Conservation (phyloP, 805 yeast genomes). For the Cyberlindnera mycetangii region DNA sequence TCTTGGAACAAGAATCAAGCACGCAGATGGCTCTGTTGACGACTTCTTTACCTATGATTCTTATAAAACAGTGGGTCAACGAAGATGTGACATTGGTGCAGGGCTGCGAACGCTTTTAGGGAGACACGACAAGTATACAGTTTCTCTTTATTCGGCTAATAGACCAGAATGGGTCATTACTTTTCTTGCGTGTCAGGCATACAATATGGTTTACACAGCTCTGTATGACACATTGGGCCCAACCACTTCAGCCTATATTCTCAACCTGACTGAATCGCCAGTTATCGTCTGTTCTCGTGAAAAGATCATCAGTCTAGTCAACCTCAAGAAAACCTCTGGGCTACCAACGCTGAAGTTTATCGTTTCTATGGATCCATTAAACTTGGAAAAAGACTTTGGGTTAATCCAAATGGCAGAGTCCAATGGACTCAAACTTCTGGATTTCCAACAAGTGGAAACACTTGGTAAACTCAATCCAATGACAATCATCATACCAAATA, state of each 20-base stretch:
- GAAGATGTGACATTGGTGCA: conserved; percentile 35
- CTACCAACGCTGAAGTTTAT: conserved; percentile 36
- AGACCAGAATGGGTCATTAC: conserved; percentile 57
- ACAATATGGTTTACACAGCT: conserved; percentile 41
- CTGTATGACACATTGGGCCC: conserved; percentile 47
- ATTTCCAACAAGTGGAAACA: conserved; percentile 32
- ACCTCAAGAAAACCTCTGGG: conserved; percentile 35
- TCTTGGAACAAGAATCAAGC: conserved; percentile 15
- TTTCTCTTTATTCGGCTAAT: conserved; percentile 46
- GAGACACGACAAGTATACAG: conserved; percentile 33
- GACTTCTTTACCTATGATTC: conserved; percentile 38
- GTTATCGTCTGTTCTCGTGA: conserved; percentile 45
- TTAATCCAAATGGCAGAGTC: conserved; percentile 20
- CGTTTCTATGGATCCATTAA: conserved; percentile 45
- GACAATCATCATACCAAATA: conserved; percentile 31
- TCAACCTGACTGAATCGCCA: conserved; percentile 50
- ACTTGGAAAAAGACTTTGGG: conserved; percentile 25
- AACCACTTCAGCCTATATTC: conserved; percentile 49
- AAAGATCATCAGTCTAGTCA: conserved; percentile 40
- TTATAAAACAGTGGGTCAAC: conserved; percentile 36
- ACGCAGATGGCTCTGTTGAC: conserved; percentile 35
- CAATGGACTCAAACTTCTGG: conserved; percentile 33
- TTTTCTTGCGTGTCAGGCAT: conserved; percentile 53
- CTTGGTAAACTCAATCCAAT: conserved; percentile 36
- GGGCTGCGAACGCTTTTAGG: conserved; percentile 33